Evolutionary conservation across 345 rosid species (phyloP).

Genomic region (Psidium friedrichsthalianum): DNA sequence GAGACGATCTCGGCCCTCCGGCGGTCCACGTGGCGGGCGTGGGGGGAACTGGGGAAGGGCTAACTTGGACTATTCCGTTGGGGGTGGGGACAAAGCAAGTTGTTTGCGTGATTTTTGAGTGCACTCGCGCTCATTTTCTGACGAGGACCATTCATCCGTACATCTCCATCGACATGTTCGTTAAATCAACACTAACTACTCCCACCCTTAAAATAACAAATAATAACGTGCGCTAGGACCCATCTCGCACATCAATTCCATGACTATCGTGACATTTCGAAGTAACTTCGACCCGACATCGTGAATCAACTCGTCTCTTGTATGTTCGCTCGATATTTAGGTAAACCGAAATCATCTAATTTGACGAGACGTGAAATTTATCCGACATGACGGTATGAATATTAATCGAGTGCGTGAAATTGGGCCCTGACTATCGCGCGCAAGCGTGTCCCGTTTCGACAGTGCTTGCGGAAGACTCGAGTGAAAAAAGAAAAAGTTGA

Average conservation of each 20-base stretch:
- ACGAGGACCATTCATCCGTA: not conserved
- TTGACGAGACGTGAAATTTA: too few species aligned
- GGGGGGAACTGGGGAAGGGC: not conserved
- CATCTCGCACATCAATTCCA: not conserved
- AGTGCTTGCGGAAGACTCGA: not conserved
- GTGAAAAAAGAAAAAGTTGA: not conserved
- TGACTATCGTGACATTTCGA: not conserved
- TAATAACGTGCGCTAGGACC: not conserved
- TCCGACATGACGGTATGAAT: too few species aligned
- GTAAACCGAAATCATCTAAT: too few species aligned
- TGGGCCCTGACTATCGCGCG: too few species aligned
- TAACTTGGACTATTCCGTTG: not conserved
- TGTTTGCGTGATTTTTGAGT: not conserved
- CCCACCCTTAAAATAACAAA: not conserved
- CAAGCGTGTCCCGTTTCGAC: too few species aligned
- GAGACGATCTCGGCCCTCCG: not conserved
- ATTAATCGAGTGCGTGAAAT: too few species aligned
- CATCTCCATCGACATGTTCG: not conserved
- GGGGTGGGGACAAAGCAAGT: not conserved
- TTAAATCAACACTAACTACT: not conserved
- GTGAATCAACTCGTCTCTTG: rapidly evolving
- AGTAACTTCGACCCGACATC: not conserved
- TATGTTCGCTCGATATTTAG: rapidly evolving
- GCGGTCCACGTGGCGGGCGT: not conserved
- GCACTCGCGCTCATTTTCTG: not conserved